These are phyloP conservation scores for Agrocybe chaxingu DNA, from an alignment of 768 basidiomycete genomes.

Conservation along the genomic window DNA sequence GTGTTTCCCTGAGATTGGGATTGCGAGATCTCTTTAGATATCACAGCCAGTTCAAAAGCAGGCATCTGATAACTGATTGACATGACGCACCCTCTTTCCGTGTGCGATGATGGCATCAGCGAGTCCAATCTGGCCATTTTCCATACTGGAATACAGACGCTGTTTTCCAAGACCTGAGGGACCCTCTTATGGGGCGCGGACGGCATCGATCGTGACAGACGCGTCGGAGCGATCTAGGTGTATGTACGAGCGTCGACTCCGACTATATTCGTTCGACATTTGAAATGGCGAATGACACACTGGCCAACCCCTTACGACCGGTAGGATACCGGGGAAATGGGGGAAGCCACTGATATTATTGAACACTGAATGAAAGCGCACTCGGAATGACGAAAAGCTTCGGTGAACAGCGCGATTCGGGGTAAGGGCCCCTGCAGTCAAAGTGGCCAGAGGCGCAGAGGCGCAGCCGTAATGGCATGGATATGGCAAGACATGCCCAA, in stretches of 20 bases:
- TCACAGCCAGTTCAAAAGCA: too few relatives aligned
- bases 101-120: constrained; percentile 6
- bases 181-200: too few relatives aligned
- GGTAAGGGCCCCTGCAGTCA: not conserved
- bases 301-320: constrained; percentile 19
- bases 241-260: not conserved
- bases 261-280: constrained; percentile 5
- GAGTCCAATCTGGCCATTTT: not conserved
- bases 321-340: constrained; percentile 17
- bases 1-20: constrained; percentile 8
- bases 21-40: not conserved
- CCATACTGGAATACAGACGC: constrained; percentile 4
- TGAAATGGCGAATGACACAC: not conserved
- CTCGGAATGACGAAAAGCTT: not conserved
- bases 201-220: constrained; percentile 5
- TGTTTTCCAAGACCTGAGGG: constrained; percentile 7
- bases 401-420: not conserved
- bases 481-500: too few relatives aligned
- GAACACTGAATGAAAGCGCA: not conserved
- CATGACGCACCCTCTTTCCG: constrained; percentile 6
- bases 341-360: constrained; percentile 7
- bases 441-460: too few relatives aligned
- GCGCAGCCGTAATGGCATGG: too few relatives aligned
- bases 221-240: constrained; percentile 8
- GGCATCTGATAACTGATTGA: constrained; percentile 3